Evolutionary conservation across 305 asterid genomes (phyloP).

Genomic region (Coffea humblotiana): DNA sequence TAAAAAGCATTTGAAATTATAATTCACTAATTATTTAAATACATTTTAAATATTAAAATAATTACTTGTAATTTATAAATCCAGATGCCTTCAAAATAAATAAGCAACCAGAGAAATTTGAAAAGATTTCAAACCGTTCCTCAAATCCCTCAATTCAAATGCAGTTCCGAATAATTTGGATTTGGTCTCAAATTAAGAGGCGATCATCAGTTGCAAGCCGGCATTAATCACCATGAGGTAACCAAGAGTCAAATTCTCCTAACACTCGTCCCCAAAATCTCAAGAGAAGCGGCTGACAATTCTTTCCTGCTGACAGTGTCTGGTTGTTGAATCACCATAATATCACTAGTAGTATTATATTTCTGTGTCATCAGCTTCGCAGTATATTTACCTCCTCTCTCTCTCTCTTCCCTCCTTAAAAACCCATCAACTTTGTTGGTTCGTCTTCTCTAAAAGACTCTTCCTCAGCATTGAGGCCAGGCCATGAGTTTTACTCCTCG

Average conservation of each 20-base stretch:
- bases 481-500: background rate
- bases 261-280: background rate
- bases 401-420: background rate
- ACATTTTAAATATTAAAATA: too few relatives aligned
- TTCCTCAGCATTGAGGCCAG: background rate
- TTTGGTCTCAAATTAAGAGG: background rate
- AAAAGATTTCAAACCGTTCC: too few relatives aligned
- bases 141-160: too few relatives aligned
- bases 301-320: slow-evolving; percentile 2
- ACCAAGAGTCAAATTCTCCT: background rate
- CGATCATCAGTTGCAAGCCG: background rate
- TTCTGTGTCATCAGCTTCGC: background rate
- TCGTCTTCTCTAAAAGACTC: background rate
- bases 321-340: slow-evolving; percentile 15
- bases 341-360: background rate
- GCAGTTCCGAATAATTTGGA: too few relatives aligned
- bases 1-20: too few relatives aligned
- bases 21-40: too few relatives aligned
- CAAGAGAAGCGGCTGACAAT: slow-evolving; percentile 1
- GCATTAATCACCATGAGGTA: background rate
- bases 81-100: too few relatives aligned
- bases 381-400: background rate
- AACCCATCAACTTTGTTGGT: background rate
- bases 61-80: too few relatives aligned
- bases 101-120: too few relatives aligned